Base-by-base conservation (phyloP, 768 basidiomycete genomes). In the Lanmaoa pseudosensibilis region DNA sequence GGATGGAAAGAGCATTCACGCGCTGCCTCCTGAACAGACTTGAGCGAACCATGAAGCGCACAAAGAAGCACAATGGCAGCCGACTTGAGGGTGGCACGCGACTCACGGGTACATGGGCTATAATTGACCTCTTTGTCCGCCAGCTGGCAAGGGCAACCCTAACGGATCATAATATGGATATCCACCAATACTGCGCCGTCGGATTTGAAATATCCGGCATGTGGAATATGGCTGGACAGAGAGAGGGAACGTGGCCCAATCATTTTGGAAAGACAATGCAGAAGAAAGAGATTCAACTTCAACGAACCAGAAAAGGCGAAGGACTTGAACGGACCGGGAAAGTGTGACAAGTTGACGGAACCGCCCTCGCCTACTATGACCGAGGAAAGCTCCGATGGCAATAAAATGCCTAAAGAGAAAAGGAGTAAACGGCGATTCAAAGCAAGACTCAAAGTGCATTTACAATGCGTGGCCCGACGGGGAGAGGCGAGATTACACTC, bases 61-160 rank as follows among this genome's bases (percentile, higher is more conserved):
- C 32, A 39, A 38, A 21, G 50, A 32, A 23, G 46, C 32, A 46
- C 18, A 4, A 30, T 15, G 32, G 40, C 27, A 41, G 43, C 46
- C 12, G 16, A 32, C n/a, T 23, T 18, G 41, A 50, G 36, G 34
- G 19, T 41, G 13, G 12, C 46, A 48, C 9, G 49, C 50, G 40
- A 38, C 45, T 47, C 38, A 34, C 46, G 11, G 44, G 18, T 30
- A 38, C 15, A 23, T 37, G 38, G 11, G 4, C 37, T 27, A 38
- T 25, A 43, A 40, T 48, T 41, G 23, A 15, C 16, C 16, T 21
- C 52, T 43, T 63, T 52, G 52, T 51, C 12, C 25, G 32, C 45
- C 23, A n/a, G 11, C 13, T 21, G 32, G 47, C 23, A 32, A 23
- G 8, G 21, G 39, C 39, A 43, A 18, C 30, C 2, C 13, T 2